Percentiles rank a stretch among this genome's conserved stretches.
These are phyloP conservation scores for Dianthus caryophyllus DNA, from an alignment of 148 eudicot species.

Conservation along the genomic window DNA sequence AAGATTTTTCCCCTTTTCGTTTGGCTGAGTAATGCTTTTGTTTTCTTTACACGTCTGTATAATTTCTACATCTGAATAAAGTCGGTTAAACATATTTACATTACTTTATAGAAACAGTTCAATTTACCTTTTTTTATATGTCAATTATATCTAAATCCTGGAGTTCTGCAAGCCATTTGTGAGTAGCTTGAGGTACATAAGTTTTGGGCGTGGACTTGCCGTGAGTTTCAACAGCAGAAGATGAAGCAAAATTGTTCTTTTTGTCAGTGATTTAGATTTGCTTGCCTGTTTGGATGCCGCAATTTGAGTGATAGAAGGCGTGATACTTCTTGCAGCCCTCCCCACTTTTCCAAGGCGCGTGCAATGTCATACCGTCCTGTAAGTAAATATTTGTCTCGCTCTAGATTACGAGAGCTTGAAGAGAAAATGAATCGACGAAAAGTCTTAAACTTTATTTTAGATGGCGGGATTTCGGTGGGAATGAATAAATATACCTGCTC, in stretches of 20 bases:
- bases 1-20: background rate
- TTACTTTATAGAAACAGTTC: background rate
- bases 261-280: constrained; percentile 39
- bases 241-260: constrained; percentile 31
- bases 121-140: constrained; percentile 2
- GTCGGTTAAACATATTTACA: constrained; percentile 9
- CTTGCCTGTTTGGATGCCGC: constrained; percentile 76
- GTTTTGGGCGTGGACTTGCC: constrained; percentile 35
- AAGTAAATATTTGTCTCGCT: constrained; percentile 14
- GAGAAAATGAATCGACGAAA: background rate
- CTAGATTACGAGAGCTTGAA: background rate
- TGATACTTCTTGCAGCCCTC: constrained; percentile 93
- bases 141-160: constrained; percentile 63
- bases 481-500: constrained; percentile 52
- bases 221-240: constrained; percentile 29
- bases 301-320: constrained; percentile 81
- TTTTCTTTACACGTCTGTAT: background rate
- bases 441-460: background rate
- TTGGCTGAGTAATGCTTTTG: background rate
- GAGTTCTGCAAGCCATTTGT: constrained; percentile 72
- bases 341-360: constrained; percentile 96
- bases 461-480: no score
- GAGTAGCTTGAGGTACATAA: constrained; percentile 53
- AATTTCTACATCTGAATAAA: constrained; percentile 9
- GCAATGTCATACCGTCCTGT: constrained; percentile 96